A percentile compares a stretch with the other conserved stretches of the same genome.
Evolutionary conservation across 352 stramenopile genomes (phyloP).

Genomic region (Phytophthora hybrid): DNA sequence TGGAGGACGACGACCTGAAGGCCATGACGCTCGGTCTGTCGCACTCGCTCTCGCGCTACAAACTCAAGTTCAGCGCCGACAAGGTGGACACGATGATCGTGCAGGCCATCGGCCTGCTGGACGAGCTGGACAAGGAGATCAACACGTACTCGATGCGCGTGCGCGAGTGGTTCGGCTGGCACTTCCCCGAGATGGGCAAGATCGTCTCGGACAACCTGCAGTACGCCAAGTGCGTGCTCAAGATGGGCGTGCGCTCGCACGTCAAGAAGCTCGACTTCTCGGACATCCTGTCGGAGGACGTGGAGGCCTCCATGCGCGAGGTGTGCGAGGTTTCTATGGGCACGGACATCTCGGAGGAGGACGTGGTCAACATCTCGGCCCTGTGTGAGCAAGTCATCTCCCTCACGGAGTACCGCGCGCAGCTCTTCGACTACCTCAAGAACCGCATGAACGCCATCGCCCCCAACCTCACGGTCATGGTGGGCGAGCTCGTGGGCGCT

Average conservation of each 20-base stretch:
- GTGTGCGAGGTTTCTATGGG: slow-evolving; percentile 99
- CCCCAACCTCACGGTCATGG: slow-evolving; percentile 99
- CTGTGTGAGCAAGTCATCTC: slow-evolving; percentile 94
- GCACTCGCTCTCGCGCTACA: slow-evolving; percentile 98
- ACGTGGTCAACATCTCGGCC: slow-evolving; percentile 97
- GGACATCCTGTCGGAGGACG: slow-evolving; percentile 89
- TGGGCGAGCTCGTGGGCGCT: slow-evolving; percentile 99
- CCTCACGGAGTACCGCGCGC: slow-evolving; percentile 91
- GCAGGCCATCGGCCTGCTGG: slow-evolving; percentile 99
- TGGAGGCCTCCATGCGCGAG: slow-evolving; percentile 97
- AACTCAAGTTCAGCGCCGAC: slow-evolving; percentile 99
- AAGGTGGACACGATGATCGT: slow-evolving; percentile 99
- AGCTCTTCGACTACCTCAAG: slow-evolving; percentile 99
- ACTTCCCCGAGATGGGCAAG: slow-evolving; percentile 98
- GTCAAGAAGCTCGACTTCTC: slow-evolving; percentile 95
- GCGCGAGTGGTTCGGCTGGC: slow-evolving; percentile 99
- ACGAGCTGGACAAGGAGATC: slow-evolving; percentile 99
- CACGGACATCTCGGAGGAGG: slow-evolving; percentile 99
- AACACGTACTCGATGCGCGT: slow-evolving; percentile 99
- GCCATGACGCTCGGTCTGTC: slow-evolving; percentile 99
- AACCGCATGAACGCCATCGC: slow-evolving; percentile 99
- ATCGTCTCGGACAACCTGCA: slow-evolving; percentile 99
- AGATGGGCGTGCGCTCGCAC: slow-evolving; percentile 94
- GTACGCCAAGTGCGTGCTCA: slow-evolving; percentile 98
- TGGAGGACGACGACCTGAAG: slow-evolving; percentile 91